Conservation (phyloP, 371 early-diverging fungal species). For the Mortierella polycephala region DNA sequence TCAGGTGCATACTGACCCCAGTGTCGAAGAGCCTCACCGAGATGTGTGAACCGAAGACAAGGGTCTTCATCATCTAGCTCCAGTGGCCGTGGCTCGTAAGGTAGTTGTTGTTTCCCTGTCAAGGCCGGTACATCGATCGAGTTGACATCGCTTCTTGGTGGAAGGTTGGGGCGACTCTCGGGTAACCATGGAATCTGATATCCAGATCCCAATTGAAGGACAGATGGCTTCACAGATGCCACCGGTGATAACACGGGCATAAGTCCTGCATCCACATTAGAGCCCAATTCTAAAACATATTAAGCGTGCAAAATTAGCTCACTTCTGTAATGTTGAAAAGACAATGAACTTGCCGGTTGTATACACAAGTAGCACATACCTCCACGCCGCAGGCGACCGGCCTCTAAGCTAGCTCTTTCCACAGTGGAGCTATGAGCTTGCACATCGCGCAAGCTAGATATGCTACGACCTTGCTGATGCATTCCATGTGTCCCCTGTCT, state of each 20-base stretch:
- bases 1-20: slow-evolving; percentile 37
- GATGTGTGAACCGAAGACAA: slow-evolving; percentile 37
- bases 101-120: slow-evolving; percentile 34
- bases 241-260: not conserved
- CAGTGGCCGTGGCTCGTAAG: slow-evolving; percentile 18
- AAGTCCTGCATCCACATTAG: not conserved
- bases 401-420: slow-evolving; percentile 31
- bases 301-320: not conserved
- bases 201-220: slow-evolving; percentile 33
- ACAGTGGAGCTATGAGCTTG: slow-evolving; percentile 6
- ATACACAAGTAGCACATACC: slow-evolving; percentile 6
- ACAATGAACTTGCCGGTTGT: too few relatives aligned
- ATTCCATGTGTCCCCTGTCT: slow-evolving; percentile 12
- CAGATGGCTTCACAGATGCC: slow-evolving; percentile 8
- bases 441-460: slow-evolving; percentile 43
- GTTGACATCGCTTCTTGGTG: slow-evolving; percentile 42
- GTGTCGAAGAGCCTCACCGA: slow-evolving; percentile 41
- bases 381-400: slow-evolving; percentile 8
- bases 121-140: slow-evolving; percentile 48
- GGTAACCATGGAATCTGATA: slow-evolving; percentile 53
- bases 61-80: slow-evolving; percentile 22
- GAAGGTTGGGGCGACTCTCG: slow-evolving; percentile 41
- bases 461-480: slow-evolving; percentile 35
- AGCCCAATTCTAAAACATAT: not conserved
- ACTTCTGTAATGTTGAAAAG: not conserved